Evolutionary conservation across 2,329 filamentous ascomycete genomes (phyloP), one percentile per base, ranked within the genome.

Genomic region (Lasiodiplodia hormozganensis): DNA sequence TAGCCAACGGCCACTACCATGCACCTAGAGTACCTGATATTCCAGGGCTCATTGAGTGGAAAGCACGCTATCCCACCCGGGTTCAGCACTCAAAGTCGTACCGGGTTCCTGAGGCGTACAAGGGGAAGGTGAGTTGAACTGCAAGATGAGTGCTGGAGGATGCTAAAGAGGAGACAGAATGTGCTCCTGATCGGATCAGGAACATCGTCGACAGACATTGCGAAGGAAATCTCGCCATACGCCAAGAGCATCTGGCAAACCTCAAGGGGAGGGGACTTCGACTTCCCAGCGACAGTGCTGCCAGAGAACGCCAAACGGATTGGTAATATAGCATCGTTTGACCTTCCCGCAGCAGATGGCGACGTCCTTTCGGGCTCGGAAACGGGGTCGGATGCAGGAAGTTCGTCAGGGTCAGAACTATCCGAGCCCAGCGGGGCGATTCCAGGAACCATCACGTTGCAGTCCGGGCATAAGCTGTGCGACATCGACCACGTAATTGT

Each of bases 401-500:
- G 18, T 28, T 56, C 12, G n/a, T 38, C 53, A 53, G 25, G 53
- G 10, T 64, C 60, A 14, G 66, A 68, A 3, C 36, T 11, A n/a
- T 51, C 43, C 5, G 65, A 67, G 14, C 28, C n/a, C 31, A 58
- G 53, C 0, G 75, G 79, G 0, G 73, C 82, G 0, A 83, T 89
- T 10, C 86, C 86, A 0, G 83, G 85, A 0, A 82, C 76, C 0
- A 77, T 89, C 0, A 79, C 83, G 0, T 78, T 92, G 1, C 83
- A 81, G 53, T 84, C 88, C 28, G 89, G 88, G 0, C 72, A 79
- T 0, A 78, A 78, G 1, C 73, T 93, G 0, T 80, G 80, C 23
- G 81, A 84, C 11, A 87, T 93, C 43, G 85, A 93, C 72, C 79
- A 82, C 18, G 83, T 93, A 0, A 83, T 93, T 23, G 74, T 93